Evolutionary conservation across 2,329 filamentous ascomycete genomes (phyloP).

Genomic region (Ambrosiella beaveri): DNA sequence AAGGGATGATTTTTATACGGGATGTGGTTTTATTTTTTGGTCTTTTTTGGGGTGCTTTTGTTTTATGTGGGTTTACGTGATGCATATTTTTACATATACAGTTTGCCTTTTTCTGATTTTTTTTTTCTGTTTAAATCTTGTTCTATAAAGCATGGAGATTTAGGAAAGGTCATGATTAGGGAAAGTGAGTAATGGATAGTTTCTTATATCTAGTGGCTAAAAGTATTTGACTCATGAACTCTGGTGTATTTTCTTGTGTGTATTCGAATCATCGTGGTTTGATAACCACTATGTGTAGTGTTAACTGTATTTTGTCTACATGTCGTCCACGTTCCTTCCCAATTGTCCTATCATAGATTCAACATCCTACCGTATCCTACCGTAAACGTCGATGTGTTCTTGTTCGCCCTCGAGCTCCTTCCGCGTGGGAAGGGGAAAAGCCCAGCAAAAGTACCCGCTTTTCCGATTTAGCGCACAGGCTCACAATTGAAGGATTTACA

Average conservation of each 20-base stretch:
- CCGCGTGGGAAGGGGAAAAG: too few relatives aligned
- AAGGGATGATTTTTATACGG: neutral
- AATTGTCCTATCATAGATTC: too few relatives aligned
- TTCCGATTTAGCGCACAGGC: neutral
- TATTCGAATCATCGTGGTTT: neutral
- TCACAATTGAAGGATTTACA: neutral
- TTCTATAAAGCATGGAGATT: neutral
- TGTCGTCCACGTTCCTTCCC: neutral
- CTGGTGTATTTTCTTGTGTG: too few relatives aligned
- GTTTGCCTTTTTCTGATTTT: neutral
- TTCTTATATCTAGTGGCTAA: neutral
- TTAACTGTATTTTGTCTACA: neutral
- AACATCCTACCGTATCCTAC: too few relatives aligned
- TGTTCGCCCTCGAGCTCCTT: neutral
- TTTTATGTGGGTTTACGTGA: neutral
- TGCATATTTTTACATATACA: neutral
- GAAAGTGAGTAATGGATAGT: neutral
- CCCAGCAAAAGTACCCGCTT: neutral
- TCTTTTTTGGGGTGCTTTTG: constrained; percentile 4
- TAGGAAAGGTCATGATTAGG: neutral
- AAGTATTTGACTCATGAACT: neutral
- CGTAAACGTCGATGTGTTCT: neutral
- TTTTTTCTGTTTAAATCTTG: neutral
- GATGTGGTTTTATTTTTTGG: constrained; percentile 10
- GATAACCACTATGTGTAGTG: neutral